Evolutionary conservation across 1,284 basidiomycete genomes (phyloP).

Genomic region (Anthracocystis walkeri): DNA sequence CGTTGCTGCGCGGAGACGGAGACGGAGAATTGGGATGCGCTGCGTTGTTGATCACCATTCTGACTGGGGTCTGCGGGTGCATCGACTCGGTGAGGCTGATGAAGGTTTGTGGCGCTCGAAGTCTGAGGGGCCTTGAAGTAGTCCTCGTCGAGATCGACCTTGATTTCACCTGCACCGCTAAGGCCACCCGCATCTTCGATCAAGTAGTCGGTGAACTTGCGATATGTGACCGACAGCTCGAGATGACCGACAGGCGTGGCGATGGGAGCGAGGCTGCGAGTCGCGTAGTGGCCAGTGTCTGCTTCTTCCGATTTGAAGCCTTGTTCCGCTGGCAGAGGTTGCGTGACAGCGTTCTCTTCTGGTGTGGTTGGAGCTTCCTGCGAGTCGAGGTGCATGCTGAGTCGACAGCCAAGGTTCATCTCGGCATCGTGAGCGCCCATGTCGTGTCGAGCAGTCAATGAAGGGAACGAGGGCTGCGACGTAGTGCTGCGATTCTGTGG

Average conservation of each 20-base stretch:
- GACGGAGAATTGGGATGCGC: not conserved
- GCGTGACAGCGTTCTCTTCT: slow-evolving; percentile 16
- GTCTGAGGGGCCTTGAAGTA: slow-evolving; percentile 44
- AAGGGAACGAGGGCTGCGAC: slow-evolving; percentile 14
- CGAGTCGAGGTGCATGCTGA: slow-evolving; percentile 34
- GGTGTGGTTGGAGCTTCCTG: not conserved
- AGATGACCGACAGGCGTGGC: slow-evolving; percentile 45
- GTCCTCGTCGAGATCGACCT: slow-evolving; percentile 58
- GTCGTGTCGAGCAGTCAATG: slow-evolving; percentile 20
- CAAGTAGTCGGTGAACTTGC: slow-evolving; percentile 42
- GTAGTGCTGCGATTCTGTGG: slow-evolving; percentile 2
- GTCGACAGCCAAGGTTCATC: slow-evolving; percentile 53
- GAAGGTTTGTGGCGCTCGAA: slow-evolving; percentile 2
- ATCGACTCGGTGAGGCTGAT: not conserved
- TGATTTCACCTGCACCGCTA: slow-evolving; percentile 23
- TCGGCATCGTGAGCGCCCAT: slow-evolving; percentile 38
- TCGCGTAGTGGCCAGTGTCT: slow-evolving; percentile 15
- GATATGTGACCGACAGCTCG: slow-evolving; percentile 46
- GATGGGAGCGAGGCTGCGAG: slow-evolving; percentile 19
- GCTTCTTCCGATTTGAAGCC: not conserved
- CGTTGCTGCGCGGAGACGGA: slow-evolving; percentile 20
- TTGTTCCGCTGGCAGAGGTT: slow-evolving; percentile 15
- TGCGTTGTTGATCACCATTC: slow-evolving; percentile 2
- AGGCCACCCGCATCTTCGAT: slow-evolving; percentile 45
- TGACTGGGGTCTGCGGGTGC: not conserved